Conservation (phyloP, 495 filamentous ascomycete genomes). For the Pyrenula massariospora region DNA sequence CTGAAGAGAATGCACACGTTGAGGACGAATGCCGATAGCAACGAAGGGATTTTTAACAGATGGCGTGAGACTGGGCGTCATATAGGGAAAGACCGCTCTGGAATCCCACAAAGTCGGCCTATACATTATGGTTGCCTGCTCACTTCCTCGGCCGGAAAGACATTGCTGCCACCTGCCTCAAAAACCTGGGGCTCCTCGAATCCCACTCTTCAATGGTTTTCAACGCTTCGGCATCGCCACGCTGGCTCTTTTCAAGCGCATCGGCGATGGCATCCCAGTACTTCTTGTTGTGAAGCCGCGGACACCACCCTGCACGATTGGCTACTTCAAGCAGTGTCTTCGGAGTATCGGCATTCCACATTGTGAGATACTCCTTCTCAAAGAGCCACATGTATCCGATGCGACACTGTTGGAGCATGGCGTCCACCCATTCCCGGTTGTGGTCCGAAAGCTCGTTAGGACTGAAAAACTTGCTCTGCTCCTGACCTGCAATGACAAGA, state of each 20-base stretch:
- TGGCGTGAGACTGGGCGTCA: no score
- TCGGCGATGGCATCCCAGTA: background rate
- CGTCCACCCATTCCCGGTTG: background rate
- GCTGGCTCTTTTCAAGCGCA: background rate
- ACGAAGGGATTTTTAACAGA: no score
- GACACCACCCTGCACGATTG: background rate
- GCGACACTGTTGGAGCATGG: background rate
- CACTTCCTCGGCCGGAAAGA: no score
- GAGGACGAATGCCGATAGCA: no score
- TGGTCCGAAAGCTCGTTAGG: background rate
- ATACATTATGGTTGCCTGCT: no score
- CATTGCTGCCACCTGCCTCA: background rate
- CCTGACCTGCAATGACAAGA: background rate
- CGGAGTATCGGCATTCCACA: background rate
- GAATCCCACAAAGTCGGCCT: no score
- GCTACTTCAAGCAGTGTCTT: background rate
- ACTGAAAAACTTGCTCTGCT: background rate
- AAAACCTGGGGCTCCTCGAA: background rate
- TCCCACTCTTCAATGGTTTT: background rate
- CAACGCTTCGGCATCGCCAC: background rate
- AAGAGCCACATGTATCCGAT: background rate
- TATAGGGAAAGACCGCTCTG: no score
- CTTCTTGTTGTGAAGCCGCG: background rate
- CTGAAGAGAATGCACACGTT: no score
- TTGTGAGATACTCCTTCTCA: background rate